Conservation (phyloP, 331 rosid species). For the Telfairia occidentalis region DNA sequence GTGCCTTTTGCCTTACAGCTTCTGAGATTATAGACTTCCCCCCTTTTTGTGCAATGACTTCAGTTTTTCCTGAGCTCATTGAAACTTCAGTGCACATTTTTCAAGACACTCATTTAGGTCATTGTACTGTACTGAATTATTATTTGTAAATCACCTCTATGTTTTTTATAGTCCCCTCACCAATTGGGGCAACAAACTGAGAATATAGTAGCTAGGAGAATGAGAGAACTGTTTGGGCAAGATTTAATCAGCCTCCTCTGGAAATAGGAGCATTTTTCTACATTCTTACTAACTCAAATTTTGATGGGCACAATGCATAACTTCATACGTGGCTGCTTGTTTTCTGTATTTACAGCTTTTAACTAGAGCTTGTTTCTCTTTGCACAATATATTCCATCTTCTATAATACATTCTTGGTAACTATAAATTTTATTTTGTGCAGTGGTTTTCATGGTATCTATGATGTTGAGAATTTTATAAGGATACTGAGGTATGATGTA, state of each 20-base stretch:
- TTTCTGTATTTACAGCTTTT: background rate
- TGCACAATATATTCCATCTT: background rate
- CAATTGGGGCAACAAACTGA: background rate
- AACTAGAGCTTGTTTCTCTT: background rate
- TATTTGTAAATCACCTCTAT: background rate
- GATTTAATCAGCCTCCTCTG: background rate
- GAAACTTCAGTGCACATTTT: background rate
- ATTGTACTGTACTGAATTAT: background rate
- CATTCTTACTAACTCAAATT: background rate
- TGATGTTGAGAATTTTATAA: constrained; percentile 88
- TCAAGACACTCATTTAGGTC: background rate
- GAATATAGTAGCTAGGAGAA: background rate
- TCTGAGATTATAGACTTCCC: background rate
- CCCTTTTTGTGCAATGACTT: background rate
- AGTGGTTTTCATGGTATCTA: constrained; percentile 94
- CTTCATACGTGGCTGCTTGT: background rate
- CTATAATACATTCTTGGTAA: background rate
- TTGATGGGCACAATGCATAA: background rate
- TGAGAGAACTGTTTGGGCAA: background rate
- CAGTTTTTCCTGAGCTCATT: background rate
- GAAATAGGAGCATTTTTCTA: background rate
- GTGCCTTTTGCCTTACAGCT: background rate
- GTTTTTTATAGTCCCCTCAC: background rate
- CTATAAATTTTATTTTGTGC: constrained; percentile 9
- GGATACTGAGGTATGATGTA: constrained; percentile 62